phyloP scores from a whole-genome alignment of 306 rosid species.

The Albizia julibrissin region DNA sequence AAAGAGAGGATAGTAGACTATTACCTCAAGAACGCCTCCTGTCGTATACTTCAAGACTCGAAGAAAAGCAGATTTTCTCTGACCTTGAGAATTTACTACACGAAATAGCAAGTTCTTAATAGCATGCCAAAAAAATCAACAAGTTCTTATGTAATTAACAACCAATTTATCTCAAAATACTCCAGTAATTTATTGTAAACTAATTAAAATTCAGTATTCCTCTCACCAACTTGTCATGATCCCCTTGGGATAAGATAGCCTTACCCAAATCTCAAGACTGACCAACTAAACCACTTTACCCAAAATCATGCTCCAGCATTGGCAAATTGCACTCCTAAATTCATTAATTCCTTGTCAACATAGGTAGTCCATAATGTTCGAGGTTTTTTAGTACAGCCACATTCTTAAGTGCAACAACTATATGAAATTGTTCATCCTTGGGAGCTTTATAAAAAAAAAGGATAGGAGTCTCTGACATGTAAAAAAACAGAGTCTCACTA shows the following conservation, averaged over 20 bases:
- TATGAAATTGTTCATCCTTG: too few species aligned
- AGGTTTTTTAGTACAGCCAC: too few species aligned
- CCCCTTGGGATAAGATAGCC: neutral
- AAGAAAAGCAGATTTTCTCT: constrained; percentile 77
- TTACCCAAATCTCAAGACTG: neutral
- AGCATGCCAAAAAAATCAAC: constrained; percentile 26
- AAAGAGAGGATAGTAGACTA: constrained; percentile 1
- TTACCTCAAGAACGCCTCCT: constrained; percentile 98
- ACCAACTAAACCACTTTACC: neutral
- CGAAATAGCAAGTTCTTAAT: constrained; percentile 34
- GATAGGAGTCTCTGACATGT: too few species aligned
- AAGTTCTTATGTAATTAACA: constrained; percentile 2
- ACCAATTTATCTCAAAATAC: neutral
- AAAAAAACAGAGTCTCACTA: too few species aligned
- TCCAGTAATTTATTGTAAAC: neutral
- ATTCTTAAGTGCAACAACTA: too few species aligned
- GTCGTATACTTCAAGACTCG: constrained; percentile 90
- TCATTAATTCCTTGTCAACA: too few species aligned
- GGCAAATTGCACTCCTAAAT: neutral
- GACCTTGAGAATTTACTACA: constrained; percentile 79
- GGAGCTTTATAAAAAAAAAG: too few species aligned
- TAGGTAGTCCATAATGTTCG: too few species aligned
- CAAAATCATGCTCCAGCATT: neutral
- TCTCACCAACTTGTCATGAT: neutral
- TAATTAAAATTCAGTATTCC: neutral